phyloP scores from a whole-genome alignment of 768 basidiomycete species.

The Suillus cothurnatus region DNA sequence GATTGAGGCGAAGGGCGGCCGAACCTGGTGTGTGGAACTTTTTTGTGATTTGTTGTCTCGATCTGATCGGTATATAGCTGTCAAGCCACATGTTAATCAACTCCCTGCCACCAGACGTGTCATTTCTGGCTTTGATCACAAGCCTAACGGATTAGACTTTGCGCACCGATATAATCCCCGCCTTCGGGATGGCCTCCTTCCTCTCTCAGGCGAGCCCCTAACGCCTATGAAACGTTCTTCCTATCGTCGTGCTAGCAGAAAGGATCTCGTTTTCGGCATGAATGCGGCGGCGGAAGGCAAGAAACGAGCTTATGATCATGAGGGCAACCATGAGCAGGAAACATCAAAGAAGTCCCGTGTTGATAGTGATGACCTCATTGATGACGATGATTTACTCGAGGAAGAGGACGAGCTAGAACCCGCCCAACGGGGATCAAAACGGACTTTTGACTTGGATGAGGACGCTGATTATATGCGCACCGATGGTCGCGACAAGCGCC shows the following conservation, averaged over 20 bases:
- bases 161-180: constrained; percentile 42
- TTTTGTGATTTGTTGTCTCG: constrained; percentile 20
- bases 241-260: constrained; percentile 35
- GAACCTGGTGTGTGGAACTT: constrained; percentile 45
- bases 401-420: constrained; percentile 21
- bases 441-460: constrained; percentile 45
- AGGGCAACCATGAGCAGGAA: constrained; percentile 44
- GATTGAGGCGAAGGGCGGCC: constrained; percentile 45
- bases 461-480: constrained; percentile 42
- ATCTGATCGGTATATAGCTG: constrained; percentile 31
- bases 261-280: constrained; percentile 25
- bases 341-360: constrained; percentile 55
- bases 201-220: constrained; percentile 11
- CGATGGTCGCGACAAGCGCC: constrained; percentile 52
- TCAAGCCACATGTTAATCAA: constrained; percentile 22
- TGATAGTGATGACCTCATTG: constrained; percentile 49
- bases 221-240: constrained; percentile 20
- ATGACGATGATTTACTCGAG: constrained; percentile 47
- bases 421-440: constrained; percentile 50
- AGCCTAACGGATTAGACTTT: constrained; percentile 27
- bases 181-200: constrained; percentile 15
- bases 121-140: constrained; percentile 18
- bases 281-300: constrained; percentile 32
- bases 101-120: constrained; percentile 15
- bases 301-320: constrained; percentile 49